Base-by-base conservation (phyloP, 2,329 filamentous ascomycete species). In the Fusarium nygamai region DNA sequence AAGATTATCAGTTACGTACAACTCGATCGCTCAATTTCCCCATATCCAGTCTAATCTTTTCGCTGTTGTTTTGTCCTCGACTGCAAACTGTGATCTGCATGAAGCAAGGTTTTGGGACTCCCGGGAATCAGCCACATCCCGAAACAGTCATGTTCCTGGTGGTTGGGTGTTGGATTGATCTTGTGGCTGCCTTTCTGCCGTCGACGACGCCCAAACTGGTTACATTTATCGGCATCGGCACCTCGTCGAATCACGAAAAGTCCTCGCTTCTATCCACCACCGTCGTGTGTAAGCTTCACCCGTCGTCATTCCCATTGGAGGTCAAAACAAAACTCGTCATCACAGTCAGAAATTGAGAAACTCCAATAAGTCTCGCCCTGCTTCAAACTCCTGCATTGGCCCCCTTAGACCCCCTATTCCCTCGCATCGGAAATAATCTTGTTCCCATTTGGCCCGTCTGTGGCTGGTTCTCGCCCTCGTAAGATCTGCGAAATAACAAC, bases 401-500 rank as follows among this genome's bases (percentile, higher is more conserved):
- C 68, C 65, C 65, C 57, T 20, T 50, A 61, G 33, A 51, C 36
- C 68, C 65, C 66, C 57, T 61, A 58, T 69, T 65, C 24, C n/a
- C 53, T 62, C 62, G 22, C 51, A 22, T 69, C 57, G 61, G 67
- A 69, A 70, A 62, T 62, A n/a, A 57, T 70, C 65, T 72, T 68
- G 47, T 64, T 61, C 44, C 64, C 67, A 41, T 51, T 67, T 61
- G 56, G 36, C 27, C 19, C 58, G 63, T 65, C 46, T 51, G 62
- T 71, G 71, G 66, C 73, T 71, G 62, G 59, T 67, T 65, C 58
- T 64, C 62, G 54, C 66, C 66, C 64, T 74, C 69, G 72, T 75
- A 75, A 78, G 74, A 77, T 78, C 72, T 68, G 69, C 76, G 62
- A 72, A 69, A 56, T 60, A 62, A 61, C 57, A 54, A 65, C 43